Evolutionary conservation across 371 early-diverging fungal species (phyloP), one percentile per base, ranked within the genome.

Genomic region (Batkoa obscura): DNA sequence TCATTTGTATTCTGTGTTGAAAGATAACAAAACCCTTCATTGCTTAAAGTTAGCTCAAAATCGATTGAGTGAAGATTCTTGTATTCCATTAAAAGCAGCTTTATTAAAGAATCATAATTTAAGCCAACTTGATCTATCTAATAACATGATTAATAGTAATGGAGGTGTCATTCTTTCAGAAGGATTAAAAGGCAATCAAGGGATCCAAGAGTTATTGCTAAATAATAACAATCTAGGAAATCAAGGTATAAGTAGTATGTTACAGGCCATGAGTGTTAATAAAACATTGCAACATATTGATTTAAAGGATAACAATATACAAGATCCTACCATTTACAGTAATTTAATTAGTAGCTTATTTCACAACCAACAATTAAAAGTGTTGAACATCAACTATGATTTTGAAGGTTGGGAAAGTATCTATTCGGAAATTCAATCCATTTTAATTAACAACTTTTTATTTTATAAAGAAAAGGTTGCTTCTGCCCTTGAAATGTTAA

Each of bases 401-500:
- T 41, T 41, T 41, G 41, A 41, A 41, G 41, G 41, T 8, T 41
- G 41, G 41, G 41, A 41, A n/a, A 10, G 10, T n/a, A 41, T 41
- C 41, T 41, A 78, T 52, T 60, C 67, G 0, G 72, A 68, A 12
- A 76, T 81, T 54, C 66, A 75, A 37, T 61, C 66, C 35, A 62
- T 70, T 2, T 69, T 79, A 13, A 69, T 73, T 33, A 49, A 66
- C 3, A 74, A 76, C 33, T 67, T 96, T 43, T 71, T 69, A 23
- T 69, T 71, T 32, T 89, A 87, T 59, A 92, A 89, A 57, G 67
- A 69, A 23, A 23, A 23, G 23, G 23, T 23, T 23, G 23, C 23
- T 23, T 23, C 23, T 23, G 23, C 23, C 23, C 23, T 23, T 23
- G 23, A 23, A 23, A 23, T 23, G 23, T 23, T 23, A 23, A 23